A percentile compares a stretch with the other conserved stretches of the same genome.
Evolutionary conservation across 345 rosid species (phyloP).

Genomic region (Eutrema japonicum): DNA sequence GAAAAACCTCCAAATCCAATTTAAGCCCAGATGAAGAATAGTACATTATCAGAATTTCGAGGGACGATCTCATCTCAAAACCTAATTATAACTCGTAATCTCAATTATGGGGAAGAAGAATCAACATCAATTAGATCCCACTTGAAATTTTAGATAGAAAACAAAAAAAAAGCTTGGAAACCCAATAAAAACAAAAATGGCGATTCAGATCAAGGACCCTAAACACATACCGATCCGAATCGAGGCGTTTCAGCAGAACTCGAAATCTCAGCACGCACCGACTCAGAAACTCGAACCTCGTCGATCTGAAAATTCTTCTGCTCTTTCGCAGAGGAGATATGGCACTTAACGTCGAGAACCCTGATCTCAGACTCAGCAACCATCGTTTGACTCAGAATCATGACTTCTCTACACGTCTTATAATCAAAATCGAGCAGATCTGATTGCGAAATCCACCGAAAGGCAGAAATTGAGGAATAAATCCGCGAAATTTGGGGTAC

Average conservation of each 20-base stretch:
- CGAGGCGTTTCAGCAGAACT: conserved; percentile 43
- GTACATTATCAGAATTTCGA: not conserved
- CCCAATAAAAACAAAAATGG: not conserved
- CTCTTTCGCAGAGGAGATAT: conserved; percentile 35
- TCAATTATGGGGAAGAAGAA: conserved; percentile 3
- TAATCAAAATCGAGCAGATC: conserved; percentile 26
- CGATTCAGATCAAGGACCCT: conserved; percentile 26
- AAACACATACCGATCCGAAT: conserved; percentile 42
- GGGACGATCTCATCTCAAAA: conserved; percentile 12
- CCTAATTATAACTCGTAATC: conserved; percentile 14
- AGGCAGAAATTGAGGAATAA: conserved; percentile 8
- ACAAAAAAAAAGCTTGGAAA: not conserved
- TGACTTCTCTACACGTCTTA: not conserved
- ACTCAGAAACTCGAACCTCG: conserved; percentile 37
- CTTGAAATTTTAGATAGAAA: not conserved
- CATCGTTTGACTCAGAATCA: conserved; percentile 46
- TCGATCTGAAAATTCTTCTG: conserved; percentile 39
- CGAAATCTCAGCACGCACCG: conserved; percentile 28
- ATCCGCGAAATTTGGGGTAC: conserved; percentile 9
- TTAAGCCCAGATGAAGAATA: not conserved
- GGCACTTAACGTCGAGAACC: conserved; percentile 46
- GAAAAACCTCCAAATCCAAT: not conserved
- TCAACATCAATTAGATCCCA: not conserved
- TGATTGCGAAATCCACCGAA: conserved; percentile 25
- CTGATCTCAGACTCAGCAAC: conserved; percentile 43